A percentile compares a stretch with the other conserved stretches of the same genome.
These are phyloP conservation scores for Dendrobium chrysotoxum DNA, from an alignment of 106 monocot species.

Conservation along the genomic window DNA sequence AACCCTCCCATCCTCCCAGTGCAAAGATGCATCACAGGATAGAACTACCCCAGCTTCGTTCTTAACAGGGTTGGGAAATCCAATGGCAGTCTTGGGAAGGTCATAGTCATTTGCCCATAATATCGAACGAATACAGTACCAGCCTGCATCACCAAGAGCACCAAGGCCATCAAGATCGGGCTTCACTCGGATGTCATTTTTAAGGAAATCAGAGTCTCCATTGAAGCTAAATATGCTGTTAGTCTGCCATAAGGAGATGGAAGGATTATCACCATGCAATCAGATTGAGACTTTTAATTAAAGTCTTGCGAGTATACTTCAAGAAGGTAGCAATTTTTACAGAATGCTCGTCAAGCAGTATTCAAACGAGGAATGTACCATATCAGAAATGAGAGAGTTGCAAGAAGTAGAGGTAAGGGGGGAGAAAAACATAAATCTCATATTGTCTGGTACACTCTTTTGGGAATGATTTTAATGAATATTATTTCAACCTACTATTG, in stretches of 20 bases:
- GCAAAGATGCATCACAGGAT: slow-evolving; percentile 45
- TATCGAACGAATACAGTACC: slow-evolving; percentile 75
- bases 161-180: slow-evolving; percentile 83
- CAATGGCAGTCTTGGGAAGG: slow-evolving; percentile 53
- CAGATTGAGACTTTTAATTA: too few relatives aligned
- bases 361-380: too few relatives aligned
- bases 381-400: too few relatives aligned
- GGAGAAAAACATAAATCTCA: too few relatives aligned
- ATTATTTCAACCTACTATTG: too few relatives aligned
- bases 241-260: slow-evolving; percentile 27
- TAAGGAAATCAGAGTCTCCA: slow-evolving; percentile 39
- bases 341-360: too few relatives aligned
- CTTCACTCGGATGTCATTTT: slow-evolving; percentile 79
- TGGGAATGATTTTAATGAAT: too few relatives aligned
- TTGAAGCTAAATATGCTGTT: slow-evolving; percentile 38
- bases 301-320: too few relatives aligned
- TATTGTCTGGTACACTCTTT: too few relatives aligned
- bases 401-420: too few relatives aligned
- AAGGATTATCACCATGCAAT: too few relatives aligned
- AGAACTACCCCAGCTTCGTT: slow-evolving; percentile 58
- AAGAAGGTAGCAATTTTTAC: too few relatives aligned
- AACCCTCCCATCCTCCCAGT: slow-evolving; percentile 54
- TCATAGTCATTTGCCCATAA: slow-evolving; percentile 61
- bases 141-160: slow-evolving; percentile 61
- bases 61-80: slow-evolving; percentile 22